Base-by-base conservation (phyloP, 179 eudicot genomes). In the Beta corolliflora region DNA sequence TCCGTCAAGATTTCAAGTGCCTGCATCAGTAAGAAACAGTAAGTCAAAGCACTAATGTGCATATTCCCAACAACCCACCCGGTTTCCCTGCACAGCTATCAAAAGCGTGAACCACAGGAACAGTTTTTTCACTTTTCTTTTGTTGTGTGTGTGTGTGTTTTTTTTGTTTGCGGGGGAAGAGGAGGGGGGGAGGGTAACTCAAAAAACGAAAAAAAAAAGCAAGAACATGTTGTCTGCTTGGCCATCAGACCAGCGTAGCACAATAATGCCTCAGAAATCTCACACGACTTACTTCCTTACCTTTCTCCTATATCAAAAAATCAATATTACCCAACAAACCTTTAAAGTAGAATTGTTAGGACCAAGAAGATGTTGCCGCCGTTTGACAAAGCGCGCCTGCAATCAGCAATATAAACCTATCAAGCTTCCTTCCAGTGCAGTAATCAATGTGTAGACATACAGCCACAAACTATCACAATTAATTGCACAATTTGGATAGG, bases 1-100 rank as follows among this genome's bases (percentile, higher is more conserved):
- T 97, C 92, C 11, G 97, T 93, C 89, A 95, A 85, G 80, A 95
- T 93, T 86, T 95, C 99, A 83, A 95, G 90, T 19, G 97, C 99
- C 99, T 95, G 91, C 91, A 75, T 25, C 77, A 80, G 18, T 11
- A 77, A 7, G 12, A 61, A 68, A 21, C 2, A 3, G 29, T 79
- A 75, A 69, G 77, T 16, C 63, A 23, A 63, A 16, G 21, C 14
- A 79, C 10, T 2, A 67, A 73, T 9, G 45, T n/a, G 14, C 29
- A 25, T 46, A 14, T 44, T 48, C 16, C 77, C 58, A 45, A 44
- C 19, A 23, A 76, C 29, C 9, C 56, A 76, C 23, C 15, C 12
- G 0, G 29, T 31, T 31, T 54, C 53, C 56, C 44, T 21, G 23
- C 12, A 21, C 11, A 50, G 70, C 56, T 60, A 25, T 29, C 19